These are phyloP conservation scores for Ustilago bromivora DNA, from an alignment of 1,284 basidiomycete genomes.

Conservation along the genomic window DNA sequence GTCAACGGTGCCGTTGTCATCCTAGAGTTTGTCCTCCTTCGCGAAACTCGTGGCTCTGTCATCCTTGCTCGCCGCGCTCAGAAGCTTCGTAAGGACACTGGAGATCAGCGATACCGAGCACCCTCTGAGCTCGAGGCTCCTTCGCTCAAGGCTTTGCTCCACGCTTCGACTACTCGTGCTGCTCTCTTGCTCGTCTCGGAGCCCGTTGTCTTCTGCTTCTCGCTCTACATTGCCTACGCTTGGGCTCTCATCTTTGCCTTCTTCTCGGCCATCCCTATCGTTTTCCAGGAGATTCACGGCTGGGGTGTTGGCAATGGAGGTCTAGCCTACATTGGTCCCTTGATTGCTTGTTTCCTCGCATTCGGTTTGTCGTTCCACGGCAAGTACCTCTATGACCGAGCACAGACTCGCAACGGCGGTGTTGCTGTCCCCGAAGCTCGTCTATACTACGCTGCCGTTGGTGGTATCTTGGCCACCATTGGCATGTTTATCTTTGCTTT, in stretches of 20 bases:
- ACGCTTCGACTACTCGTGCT: constrained; percentile 65
- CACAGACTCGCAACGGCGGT: constrained; percentile 50
- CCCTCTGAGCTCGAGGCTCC: constrained; percentile 68
- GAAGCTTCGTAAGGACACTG: constrained; percentile 67
- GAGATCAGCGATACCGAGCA: constrained; percentile 65
- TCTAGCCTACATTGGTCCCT: constrained; percentile 67
- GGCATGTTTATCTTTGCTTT: constrained; percentile 63
- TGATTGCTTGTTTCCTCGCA: constrained; percentile 65
- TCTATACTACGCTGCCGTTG: constrained; percentile 59
- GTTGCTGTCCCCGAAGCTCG: constrained; percentile 59
- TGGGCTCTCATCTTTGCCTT: constrained; percentile 67
- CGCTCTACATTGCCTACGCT: constrained; percentile 65
- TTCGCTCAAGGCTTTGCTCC: constrained; percentile 64
- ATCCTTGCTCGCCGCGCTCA: constrained; percentile 65
- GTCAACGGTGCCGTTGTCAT: constrained; percentile 64
- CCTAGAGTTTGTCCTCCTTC: constrained; percentile 65
- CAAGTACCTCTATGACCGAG: constrained; percentile 55
- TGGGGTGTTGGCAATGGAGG: constrained; percentile 68
- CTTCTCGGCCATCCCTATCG: constrained; percentile 68
- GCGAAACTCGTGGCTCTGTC: constrained; percentile 69
- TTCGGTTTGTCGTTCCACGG: constrained; percentile 62
- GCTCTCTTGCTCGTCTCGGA: constrained; percentile 65
- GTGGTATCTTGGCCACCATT: constrained; percentile 48
- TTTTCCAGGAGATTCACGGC: constrained; percentile 67
- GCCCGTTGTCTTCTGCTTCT: constrained; percentile 68